Evolutionary conservation across 768 basidiomycete genomes (phyloP), one percentile per base, ranked within the genome.

Genomic region (Mycena pura): DNA sequence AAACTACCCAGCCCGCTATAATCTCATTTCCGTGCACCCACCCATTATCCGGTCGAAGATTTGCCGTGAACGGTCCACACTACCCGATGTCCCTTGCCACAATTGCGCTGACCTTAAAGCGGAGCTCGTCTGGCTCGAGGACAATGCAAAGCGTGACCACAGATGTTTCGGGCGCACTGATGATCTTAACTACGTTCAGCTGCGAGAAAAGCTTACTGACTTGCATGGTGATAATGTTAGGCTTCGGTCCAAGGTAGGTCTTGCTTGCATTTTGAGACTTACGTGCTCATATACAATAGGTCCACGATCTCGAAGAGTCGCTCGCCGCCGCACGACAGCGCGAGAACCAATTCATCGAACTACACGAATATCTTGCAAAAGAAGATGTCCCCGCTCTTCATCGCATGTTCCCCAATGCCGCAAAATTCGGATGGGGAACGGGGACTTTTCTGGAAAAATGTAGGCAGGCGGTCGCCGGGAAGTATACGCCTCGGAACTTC

Each of bases 311-410:
- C 9, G 11, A 39, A 15, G 24, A 17, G n/a, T 52, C 50, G 50
- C 38, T 52, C 34, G 47, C 19, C n/a, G 31, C 47, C 29, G 47
- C 29, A 24, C 36, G 24, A 36, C 34, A 36, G 34, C 9, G 17
- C 9, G 17, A 36, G 34, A 36, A 36, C 17, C 34, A 36, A 9
- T 36, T 36, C 34, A 17, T 17, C 17, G 9, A 36, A 36, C 9
- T 9, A 48, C 7, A 24, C 54, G 28, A 40, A n/a, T 32, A 49
- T 31, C 11, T 41, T 17, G 34, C 24, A 22, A 19, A 36, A 44
- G 52, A 36, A 39, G 10, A 28, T 39, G 64, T 76, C 13, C 74
- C 73, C 2, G 72, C 52, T 2, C 60, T 76, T 10, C 68, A 68
- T 21, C 70, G 69, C 13, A 64, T 76, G 17, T 63, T 76, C 40